Conservation (phyloP, 2,329 filamentous ascomycete genomes). For the Colletotrichum cordylinicola region DNA sequence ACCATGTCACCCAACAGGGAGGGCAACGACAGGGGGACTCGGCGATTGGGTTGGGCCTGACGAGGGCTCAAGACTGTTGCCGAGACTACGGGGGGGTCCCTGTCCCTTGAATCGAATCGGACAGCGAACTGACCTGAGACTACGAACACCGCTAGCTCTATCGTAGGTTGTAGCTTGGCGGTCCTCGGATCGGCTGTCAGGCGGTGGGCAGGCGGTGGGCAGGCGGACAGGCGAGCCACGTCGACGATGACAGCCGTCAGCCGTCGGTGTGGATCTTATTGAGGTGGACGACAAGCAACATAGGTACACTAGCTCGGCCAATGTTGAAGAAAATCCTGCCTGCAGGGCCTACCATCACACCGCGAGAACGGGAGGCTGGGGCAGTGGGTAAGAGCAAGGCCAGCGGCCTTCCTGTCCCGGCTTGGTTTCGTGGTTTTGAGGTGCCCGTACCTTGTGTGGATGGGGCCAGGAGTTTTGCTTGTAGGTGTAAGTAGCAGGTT, state of each 20-base stretch:
- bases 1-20: too few relatives aligned
- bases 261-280: neutral
- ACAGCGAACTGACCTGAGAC: neutral
- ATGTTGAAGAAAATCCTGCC: neutral
- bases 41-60: neutral
- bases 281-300: neutral
- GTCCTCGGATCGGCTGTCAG: neutral
- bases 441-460: neutral
- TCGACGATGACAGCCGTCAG: neutral
- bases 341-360: neutral
- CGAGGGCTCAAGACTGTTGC: neutral
- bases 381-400: neutral
- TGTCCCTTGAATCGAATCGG: neutral
- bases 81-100: neutral
- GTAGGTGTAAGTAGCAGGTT: neutral
- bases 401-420: constrained; percentile 10
- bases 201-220: neutral
- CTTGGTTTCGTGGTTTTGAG: constrained; percentile 5
- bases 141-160: neutral
- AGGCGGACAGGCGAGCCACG: neutral
- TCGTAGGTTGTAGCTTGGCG: neutral
- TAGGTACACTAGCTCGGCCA: neutral
- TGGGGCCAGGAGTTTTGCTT: neutral
- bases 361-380: neutral
- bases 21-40: neutral